Evolutionary conservation across 129 eudicot genomes (phyloP).

Genomic region (Artemisia annua): DNA sequence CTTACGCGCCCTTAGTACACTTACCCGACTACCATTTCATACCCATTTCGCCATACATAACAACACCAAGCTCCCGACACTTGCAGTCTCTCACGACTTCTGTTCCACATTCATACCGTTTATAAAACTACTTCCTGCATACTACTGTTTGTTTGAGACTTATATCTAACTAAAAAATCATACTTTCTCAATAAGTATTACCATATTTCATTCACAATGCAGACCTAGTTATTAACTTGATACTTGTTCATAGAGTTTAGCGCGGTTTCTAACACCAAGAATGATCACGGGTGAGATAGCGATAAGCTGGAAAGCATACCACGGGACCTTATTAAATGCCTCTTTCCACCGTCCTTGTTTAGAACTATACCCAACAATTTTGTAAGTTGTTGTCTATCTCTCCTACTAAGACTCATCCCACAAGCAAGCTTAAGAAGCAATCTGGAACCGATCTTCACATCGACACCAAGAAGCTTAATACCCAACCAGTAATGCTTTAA

Average conservation of each 20-base stretch:
- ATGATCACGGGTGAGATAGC: neutral
- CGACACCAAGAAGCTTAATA: slow-evolving; percentile 78
- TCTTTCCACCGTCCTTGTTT: slow-evolving; percentile 99
- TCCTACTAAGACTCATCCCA: slow-evolving; percentile 90
- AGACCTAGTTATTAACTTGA: too few species aligned
- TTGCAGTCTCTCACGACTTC: slow-evolving; percentile 13
- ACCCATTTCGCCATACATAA: slow-evolving; percentile 11
- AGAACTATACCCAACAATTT: slow-evolving; percentile 54
- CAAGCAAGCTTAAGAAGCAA: slow-evolving; percentile 84
- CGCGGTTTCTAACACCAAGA: too few species aligned
- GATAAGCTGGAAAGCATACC: slow-evolving; percentile 42
- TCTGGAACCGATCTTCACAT: slow-evolving; percentile 82
- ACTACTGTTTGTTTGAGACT: too few species aligned
- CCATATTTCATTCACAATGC: too few species aligned
- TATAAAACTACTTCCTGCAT: slow-evolving; percentile 17
- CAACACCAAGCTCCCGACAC: neutral
- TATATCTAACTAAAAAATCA: too few species aligned
- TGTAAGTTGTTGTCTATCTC: slow-evolving; percentile 96
- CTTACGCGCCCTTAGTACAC: slow-evolving; percentile 11
- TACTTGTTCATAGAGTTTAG: too few species aligned
- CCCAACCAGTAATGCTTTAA: slow-evolving; percentile 98
- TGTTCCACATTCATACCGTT: slow-evolving; percentile 19
- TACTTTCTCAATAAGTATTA: too few species aligned
- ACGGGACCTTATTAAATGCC: slow-evolving; percentile 78
- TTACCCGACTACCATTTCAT: slow-evolving; percentile 10